These are phyloP conservation scores for Yamadazyma dendronema DNA, from an alignment of 1,139 yeast species.

Conservation along the genomic window DNA sequence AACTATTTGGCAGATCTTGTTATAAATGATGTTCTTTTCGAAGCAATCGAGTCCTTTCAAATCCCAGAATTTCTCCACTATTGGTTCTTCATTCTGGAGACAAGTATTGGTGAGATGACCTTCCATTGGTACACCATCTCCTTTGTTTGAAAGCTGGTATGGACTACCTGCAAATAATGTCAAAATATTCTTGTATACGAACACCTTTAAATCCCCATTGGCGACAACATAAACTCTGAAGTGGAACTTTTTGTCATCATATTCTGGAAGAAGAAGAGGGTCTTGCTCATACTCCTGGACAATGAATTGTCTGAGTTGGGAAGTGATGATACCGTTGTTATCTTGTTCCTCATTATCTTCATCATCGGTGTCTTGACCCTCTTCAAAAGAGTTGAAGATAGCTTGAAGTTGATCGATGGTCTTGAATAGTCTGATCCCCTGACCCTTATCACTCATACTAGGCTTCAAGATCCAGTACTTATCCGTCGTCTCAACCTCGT, in stretches of 20 bases:
- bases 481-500: constrained; percentile 64
- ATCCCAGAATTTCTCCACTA: constrained; percentile 67
- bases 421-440: constrained; percentile 82
- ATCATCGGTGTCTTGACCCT: constrained; percentile 55
- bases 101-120: constrained; percentile 95
- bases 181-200: constrained; percentile 74
- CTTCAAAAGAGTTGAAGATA: constrained; percentile 84
- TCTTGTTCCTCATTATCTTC: constrained; percentile 37
- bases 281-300: constrained; percentile 73
- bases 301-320: constrained; percentile 86
- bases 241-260: constrained; percentile 79
- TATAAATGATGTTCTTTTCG: constrained; percentile 37
- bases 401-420: constrained; percentile 77
- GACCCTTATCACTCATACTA: constrained; percentile 96
- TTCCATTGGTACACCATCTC: constrained; percentile 43
- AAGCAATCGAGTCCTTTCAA: constrained; percentile 42
- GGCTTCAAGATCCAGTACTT: constrained; percentile 90
- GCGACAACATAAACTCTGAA: constrained; percentile 83
- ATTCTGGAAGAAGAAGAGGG: constrained; percentile 64
- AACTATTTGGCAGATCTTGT: constrained; percentile 59
- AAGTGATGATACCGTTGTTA: constrained; percentile 67
- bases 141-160: constrained; percentile 32
- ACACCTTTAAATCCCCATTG: constrained; percentile 70
- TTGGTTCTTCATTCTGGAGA: constrained; percentile 56
- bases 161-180: constrained; percentile 69